Evolutionary conservation across 371 early-diverging fungal species (phyloP).

Genomic region (Mortierella sp.): DNA sequence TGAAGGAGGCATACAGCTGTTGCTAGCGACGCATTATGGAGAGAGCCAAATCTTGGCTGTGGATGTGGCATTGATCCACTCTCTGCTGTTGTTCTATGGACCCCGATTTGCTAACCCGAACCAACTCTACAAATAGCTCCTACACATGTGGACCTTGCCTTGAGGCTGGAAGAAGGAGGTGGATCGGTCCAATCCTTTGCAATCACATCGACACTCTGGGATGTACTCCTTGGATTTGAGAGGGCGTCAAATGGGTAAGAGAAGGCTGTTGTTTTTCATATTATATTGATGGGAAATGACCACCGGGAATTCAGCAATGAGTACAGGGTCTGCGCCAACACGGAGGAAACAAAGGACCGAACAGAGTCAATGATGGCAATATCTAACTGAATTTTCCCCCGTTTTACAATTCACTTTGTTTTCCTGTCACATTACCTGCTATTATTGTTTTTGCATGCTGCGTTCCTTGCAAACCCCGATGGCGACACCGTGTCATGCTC

Average conservation of each 20-base stretch:
- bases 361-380: background rate
- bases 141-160: conserved; percentile 50
- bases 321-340: conserved; percentile 6
- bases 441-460: background rate
- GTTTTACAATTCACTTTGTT: background rate
- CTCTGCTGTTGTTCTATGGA: background rate
- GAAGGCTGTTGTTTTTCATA: conserved; percentile 6
- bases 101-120: background rate
- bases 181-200: conserved; percentile 42
- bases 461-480: conserved; percentile 11
- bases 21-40: background rate
- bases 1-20: background rate
- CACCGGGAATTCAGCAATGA: background rate
- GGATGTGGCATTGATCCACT: background rate
- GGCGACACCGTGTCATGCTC: background rate
- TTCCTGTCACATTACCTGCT: too few relatives aligned
- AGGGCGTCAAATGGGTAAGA: conserved; percentile 43
- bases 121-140: conserved; percentile 32
- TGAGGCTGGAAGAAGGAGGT: conserved; percentile 50
- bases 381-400: background rate
- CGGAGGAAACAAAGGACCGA: conserved; percentile 10
- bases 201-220: conserved; percentile 50
- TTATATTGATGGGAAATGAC: background rate
- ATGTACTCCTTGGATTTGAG: conserved; percentile 52
- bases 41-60: background rate